Base-by-base conservation (phyloP, 2,329 filamentous ascomycete species). In the Aspergillus texensis region DNA sequence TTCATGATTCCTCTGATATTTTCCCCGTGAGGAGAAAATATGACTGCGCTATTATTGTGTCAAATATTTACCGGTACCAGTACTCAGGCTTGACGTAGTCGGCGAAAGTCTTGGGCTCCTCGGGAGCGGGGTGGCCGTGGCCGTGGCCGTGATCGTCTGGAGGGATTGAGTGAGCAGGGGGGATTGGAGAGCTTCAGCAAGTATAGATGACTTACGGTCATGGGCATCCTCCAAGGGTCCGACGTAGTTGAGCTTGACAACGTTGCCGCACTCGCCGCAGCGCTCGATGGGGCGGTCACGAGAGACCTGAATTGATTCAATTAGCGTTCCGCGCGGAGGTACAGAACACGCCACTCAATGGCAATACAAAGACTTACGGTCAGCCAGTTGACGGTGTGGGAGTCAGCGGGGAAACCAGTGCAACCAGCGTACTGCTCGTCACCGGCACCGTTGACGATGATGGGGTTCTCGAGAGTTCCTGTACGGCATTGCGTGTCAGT, bases 221-320 rank as follows among this genome's bases (percentile, higher is more conserved):
- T 87, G 83, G 64, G 84, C 82, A 78, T 94, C 89, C 70, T 95
- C 91, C 77, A 89, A 80, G 58, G 93, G 89, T 66, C 95, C 95
- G 70, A 97, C 83, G 82, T 97, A 99, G 79, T 97, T 91, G 92
- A 98, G 95, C 90, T 97, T 96, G 86, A 96, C 94, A 72, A 95
- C 92, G 80, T 89, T 92, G 72, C 95, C 95, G 83, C 95, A 99
- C 86, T 99, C 95, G 77, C 89, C 89, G 89, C 95, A 99, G 80
- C 95, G 93, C 85, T 96, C 92, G 73, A 97, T 82, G 63, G 95
- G 95, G 79, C 95, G 93, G 64, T 95, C 89, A 77, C 92, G 92
- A 78, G 91, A 91, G 76, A 96, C 87, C 92, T 95, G 19, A 19
- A 19, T 30, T 24, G 11, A 45, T 21, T 5, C 28, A 34, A 41